phyloP scores from a whole-genome alignment of 352 stramenopile genomes.

The Pythium sp. region DNA sequence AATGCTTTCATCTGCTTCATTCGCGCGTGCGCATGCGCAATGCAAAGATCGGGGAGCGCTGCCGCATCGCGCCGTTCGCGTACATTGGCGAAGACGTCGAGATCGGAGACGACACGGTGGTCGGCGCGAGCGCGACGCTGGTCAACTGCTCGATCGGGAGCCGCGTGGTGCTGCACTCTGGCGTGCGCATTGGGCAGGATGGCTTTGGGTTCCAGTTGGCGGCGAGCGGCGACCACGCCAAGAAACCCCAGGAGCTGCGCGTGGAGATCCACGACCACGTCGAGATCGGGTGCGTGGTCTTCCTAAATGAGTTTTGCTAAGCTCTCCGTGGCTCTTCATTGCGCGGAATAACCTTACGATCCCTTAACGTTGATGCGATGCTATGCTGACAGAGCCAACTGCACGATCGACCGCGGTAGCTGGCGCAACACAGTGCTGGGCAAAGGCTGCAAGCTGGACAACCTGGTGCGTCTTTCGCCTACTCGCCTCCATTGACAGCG shows the following conservation, averaged over 20 bases:
- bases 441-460: slow-evolving; percentile 79
- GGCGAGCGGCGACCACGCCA: slow-evolving; percentile 51
- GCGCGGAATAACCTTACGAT: too few relatives aligned
- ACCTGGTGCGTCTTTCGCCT: slow-evolving; percentile 38
- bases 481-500: neutral
- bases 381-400: slow-evolving; percentile 53
- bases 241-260: slow-evolving; percentile 78
- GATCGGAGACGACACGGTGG: slow-evolving; percentile 44
- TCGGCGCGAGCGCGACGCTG: slow-evolving; percentile 60
- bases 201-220: slow-evolving; percentile 82
- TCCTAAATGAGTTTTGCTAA: too few relatives aligned
- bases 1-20: neutral
- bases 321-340: neutral
- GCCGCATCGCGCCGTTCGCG: slow-evolving; percentile 52
- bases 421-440: slow-evolving; percentile 82
- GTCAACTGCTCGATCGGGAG: slow-evolving; percentile 65
- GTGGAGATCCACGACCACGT: slow-evolving; percentile 81
- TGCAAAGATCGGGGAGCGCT: slow-evolving; percentile 53
- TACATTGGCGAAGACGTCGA: slow-evolving; percentile 57
- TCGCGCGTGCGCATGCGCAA: neutral
- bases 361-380: neutral
- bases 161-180: slow-evolving; percentile 69
- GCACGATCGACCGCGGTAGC: slow-evolving; percentile 77
- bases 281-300: slow-evolving; percentile 60
- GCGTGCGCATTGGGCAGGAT: slow-evolving; percentile 72